phyloP scores from a whole-genome alignment of 2,329 filamentous ascomycete species.

The Cladosporium austrohemisphaericum region DNA sequence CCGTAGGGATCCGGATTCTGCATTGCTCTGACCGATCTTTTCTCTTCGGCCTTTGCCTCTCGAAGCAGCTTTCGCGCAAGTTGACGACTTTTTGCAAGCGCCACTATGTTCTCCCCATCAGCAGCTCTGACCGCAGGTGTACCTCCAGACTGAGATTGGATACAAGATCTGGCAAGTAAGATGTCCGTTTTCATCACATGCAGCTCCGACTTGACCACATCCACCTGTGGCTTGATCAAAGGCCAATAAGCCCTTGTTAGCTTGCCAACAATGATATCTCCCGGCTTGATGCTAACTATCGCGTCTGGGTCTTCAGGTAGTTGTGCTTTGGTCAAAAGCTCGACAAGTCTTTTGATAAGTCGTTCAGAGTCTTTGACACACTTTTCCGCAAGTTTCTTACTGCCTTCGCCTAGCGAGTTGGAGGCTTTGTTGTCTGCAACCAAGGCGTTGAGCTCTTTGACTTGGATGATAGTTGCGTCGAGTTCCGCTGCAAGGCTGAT shows the following conservation, averaged over 20 bases:
- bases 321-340: conserved; percentile 6
- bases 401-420: not conserved
- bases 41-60: conserved; percentile 3
- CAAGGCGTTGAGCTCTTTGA: conserved; percentile 15
- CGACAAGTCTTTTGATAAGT: conserved; percentile 7
- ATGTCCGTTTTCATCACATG: conserved; percentile 16
- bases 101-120: conserved; percentile 3
- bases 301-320: not conserved
- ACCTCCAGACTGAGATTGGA: conserved; percentile 2
- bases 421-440: conserved; percentile 4
- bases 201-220: conserved; percentile 15
- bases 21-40: not conserved
- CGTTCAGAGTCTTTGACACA: conserved; percentile 12
- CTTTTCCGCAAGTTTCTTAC: conserved; percentile 12
- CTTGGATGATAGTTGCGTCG: conserved; percentile 14
- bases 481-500: conserved; percentile 14
- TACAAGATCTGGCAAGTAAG: conserved; percentile 12
- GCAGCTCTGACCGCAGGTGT: conserved; percentile 6
- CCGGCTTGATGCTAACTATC: conserved; percentile 6
- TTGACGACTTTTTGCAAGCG: not conserved
- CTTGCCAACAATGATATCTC: conserved; percentile 13
- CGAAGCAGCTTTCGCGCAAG: not conserved
- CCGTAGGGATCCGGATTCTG: not conserved
- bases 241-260: conserved; percentile 15
- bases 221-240: conserved; percentile 14